A percentile compares a stretch with the other conserved stretches of the same genome.
Evolutionary conservation across 805 yeast genomes (phyloP).

Genomic region (Metschnikowia orientalis): DNA sequence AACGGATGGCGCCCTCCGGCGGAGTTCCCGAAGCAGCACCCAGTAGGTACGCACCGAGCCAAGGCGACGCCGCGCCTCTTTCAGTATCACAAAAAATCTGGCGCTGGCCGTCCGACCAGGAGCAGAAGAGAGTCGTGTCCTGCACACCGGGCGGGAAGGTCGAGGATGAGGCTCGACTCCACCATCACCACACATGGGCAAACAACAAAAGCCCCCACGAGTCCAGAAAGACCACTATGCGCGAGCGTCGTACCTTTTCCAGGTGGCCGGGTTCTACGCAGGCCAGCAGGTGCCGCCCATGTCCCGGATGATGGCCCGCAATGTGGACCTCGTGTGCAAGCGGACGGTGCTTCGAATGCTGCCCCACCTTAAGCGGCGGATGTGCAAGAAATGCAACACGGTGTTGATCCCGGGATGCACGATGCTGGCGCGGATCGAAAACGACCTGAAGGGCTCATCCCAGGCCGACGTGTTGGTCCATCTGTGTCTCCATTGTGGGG

Average conservation of each 20-base stretch:
- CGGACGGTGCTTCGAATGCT: slow-evolving; percentile 62
- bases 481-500: slow-evolving; percentile 51
- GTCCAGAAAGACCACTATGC: slow-evolving; percentile 54
- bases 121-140: too few relatives aligned
- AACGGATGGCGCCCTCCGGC: too few relatives aligned
- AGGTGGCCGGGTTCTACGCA: slow-evolving; percentile 44
- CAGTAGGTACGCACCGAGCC: too few relatives aligned
- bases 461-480: slow-evolving; percentile 44
- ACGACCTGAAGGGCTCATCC: slow-evolving; percentile 31
- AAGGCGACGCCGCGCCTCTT: too few relatives aligned
- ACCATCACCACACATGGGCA: slow-evolving; percentile 8
- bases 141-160: too few relatives aligned
- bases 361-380: slow-evolving; percentile 59
- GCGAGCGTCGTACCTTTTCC: slow-evolving; percentile 56
- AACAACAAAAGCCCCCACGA: slow-evolving; percentile 12
- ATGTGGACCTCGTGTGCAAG: slow-evolving; percentile 58
- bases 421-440: slow-evolving; percentile 35
- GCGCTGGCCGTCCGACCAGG: too few relatives aligned
- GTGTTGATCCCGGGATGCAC: slow-evolving; percentile 47
- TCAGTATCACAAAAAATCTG: too few relatives aligned
- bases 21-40: too few relatives aligned
- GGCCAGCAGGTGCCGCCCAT: slow-evolving; percentile 33
- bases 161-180: too few relatives aligned
- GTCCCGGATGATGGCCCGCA: slow-evolving; percentile 52
- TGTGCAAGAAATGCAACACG: slow-evolving; percentile 65